phyloP scores from a whole-genome alignment of 2,329 filamentous ascomycete species.

The Penicillium hesseltinei region DNA sequence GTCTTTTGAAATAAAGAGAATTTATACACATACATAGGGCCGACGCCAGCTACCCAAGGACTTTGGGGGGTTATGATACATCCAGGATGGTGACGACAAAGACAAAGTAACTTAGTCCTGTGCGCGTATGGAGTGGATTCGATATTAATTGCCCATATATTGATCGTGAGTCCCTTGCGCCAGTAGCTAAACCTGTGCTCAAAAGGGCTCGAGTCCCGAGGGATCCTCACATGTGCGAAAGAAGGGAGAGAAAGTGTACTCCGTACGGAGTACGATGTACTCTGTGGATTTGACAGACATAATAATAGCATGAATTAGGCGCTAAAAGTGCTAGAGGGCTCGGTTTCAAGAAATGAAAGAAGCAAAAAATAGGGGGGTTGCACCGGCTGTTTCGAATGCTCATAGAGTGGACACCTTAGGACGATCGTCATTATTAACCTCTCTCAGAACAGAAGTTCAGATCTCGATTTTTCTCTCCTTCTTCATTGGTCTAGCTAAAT shows the following conservation, averaged over 20 bases:
- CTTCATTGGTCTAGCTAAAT: background rate
- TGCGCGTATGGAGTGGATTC: slow-evolving; percentile 1
- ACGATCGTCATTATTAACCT: slow-evolving; percentile 24
- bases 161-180: slow-evolving; percentile 7
- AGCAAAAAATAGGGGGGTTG: slow-evolving; percentile 8
- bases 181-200: slow-evolving; percentile 14
- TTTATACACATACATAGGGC: background rate
- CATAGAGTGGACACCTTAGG: slow-evolving; percentile 22
- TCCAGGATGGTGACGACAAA: background rate
- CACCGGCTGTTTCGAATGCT: slow-evolving; percentile 24
- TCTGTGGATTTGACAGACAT: background rate
- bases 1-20: background rate
- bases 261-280: background rate
- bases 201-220: slow-evolving; percentile 23
- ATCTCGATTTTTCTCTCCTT: background rate
- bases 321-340: background rate
- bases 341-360: slow-evolving; percentile 14
- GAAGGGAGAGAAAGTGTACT: slow-evolving; percentile 1
- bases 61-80: background rate
- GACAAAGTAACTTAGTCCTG: background rate
- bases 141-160: slow-evolving; percentile 5
- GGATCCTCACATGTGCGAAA: slow-evolving; percentile 17
- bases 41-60: background rate
- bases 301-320: background rate
- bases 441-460: slow-evolving; percentile 1